A percentile compares a stretch with the other conserved stretches of the same genome.
phyloP scores from a whole-genome alignment of 1,139 yeast species.

The Protomyces macrosporus region DNA sequence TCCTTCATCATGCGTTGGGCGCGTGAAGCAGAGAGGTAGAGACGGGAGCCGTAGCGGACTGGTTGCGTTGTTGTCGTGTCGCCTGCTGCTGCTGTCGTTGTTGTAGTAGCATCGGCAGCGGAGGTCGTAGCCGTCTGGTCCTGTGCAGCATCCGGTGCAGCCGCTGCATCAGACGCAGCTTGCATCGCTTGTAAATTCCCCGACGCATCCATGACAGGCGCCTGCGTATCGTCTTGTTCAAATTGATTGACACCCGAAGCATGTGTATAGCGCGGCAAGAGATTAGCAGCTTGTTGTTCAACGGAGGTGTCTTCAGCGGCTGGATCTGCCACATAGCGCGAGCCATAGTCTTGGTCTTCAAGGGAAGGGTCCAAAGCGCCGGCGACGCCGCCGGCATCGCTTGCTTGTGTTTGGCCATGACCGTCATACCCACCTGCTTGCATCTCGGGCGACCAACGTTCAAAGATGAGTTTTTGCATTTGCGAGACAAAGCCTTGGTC shows the following conservation, averaged over 20 bases:
- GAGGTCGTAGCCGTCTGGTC: too few species aligned
- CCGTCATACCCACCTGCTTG: background rate
- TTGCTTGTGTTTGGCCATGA: conserved; percentile 9
- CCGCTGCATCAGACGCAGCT: too few species aligned
- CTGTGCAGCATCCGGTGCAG: too few species aligned
- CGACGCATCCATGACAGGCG: too few species aligned
- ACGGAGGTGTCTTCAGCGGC: background rate
- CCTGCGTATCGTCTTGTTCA: background rate
- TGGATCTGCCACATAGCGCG: background rate
- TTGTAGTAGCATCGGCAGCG: too few species aligned
- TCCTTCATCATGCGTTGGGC: background rate
- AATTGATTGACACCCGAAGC: background rate
- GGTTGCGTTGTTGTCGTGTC: background rate
- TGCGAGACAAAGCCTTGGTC: conserved; percentile 19
- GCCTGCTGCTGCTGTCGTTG: too few species aligned
- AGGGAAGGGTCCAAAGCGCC: background rate
- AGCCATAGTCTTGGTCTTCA: background rate
- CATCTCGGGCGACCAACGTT: background rate
- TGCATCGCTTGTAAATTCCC: too few species aligned
- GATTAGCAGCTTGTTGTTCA: background rate
- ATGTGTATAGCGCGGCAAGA: background rate
- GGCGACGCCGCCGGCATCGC: background rate
- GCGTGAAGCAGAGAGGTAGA: background rate
- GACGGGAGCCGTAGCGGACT: background rate
- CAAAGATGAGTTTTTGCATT: conserved; percentile 25